Percentiles rank a stretch among this genome's conserved stretches.
phyloP scores from a whole-genome alignment of 1,139 yeast genomes.

The Geotrichum phurueaensis region DNA sequence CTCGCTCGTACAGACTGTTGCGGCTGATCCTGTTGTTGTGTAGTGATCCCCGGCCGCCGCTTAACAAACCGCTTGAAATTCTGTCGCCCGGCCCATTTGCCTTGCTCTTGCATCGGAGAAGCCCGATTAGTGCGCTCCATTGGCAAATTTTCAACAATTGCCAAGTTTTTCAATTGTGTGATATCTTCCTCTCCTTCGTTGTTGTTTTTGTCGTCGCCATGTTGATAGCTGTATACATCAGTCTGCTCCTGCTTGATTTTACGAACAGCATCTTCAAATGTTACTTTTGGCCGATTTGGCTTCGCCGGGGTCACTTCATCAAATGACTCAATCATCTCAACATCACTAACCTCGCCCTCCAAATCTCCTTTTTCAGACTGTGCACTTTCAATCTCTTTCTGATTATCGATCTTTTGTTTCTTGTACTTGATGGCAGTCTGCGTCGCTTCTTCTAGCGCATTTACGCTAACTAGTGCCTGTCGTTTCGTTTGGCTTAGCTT shows the following conservation, averaged over 20 bases:
- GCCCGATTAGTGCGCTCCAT: background rate
- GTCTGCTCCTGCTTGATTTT: conserved; percentile 10
- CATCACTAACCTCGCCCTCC: background rate
- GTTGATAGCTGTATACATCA: background rate
- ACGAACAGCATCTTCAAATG: conserved; percentile 10
- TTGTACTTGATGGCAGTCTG: conserved; percentile 8
- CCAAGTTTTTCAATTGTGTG: conserved; percentile 5
- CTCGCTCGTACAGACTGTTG: background rate
- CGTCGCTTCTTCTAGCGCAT: conserved; percentile 5
- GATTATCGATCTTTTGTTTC: conserved; percentile 2
- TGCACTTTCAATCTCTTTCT: background rate
- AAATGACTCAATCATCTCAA: background rate
- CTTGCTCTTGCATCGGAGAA: background rate
- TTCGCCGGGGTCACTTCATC: background rate
- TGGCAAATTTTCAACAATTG: conserved; percentile 6
- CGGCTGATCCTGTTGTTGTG: background rate
- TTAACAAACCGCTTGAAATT: conserved; percentile 11
- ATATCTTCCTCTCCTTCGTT: background rate
- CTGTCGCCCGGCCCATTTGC: conserved; percentile 12
- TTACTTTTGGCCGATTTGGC: background rate
- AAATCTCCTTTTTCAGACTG: background rate
- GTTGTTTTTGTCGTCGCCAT: background rate
- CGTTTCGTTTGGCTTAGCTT: background rate
- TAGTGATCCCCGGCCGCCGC: background rate
- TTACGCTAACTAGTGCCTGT: background rate